These are phyloP conservation scores for Leucosporidium creatinivorum DNA, from an alignment of 768 basidiomycete genomes.

Conservation along the genomic window DNA sequence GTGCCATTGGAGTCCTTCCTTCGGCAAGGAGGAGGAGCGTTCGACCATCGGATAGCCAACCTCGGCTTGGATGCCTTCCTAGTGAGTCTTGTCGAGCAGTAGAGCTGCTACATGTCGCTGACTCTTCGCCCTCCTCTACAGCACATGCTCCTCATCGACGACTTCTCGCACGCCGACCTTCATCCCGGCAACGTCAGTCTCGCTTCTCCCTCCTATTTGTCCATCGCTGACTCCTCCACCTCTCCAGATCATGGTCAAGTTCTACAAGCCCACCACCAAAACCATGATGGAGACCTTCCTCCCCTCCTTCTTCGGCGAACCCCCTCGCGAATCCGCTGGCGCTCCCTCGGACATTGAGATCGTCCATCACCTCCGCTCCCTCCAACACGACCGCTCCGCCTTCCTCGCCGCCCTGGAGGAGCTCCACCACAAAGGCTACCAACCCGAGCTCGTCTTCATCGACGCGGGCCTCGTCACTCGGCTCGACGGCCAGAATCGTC, in stretches of 20 bases:
- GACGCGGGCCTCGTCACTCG: constrained; percentile 92
- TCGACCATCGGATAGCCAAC: constrained; percentile 79
- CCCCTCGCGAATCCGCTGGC: constrained; percentile 39
- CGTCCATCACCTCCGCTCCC: constrained; percentile 59
- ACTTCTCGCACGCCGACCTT: constrained; percentile 72
- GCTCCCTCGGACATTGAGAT: constrained; percentile 45
- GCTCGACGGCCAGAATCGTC: constrained; percentile 69
- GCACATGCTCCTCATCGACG: constrained; percentile 97
- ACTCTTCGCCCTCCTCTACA: constrained; percentile 40
- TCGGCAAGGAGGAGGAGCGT: constrained; percentile 80
- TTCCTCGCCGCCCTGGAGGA: constrained; percentile 65
- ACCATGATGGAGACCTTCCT: constrained; percentile 49
- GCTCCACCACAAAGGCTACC: constrained; percentile 64
- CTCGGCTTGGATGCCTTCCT: constrained; percentile 91
- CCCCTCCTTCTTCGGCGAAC: constrained; percentile 48
- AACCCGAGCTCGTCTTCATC: constrained; percentile 90
- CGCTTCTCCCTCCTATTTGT: not conserved
- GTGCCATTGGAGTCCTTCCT: constrained; percentile 80
- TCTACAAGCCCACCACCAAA: constrained; percentile 66
- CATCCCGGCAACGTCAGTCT: constrained; percentile 37
- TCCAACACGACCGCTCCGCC: constrained; percentile 51
- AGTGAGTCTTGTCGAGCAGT: constrained; percentile 47
- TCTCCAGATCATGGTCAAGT: constrained; percentile 94
- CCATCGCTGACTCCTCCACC: not conserved
- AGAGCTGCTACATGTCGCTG: not conserved